Conservation (phyloP, 2,329 filamentous ascomycete species). For the Pseudogymnoascus sp. region DNA sequence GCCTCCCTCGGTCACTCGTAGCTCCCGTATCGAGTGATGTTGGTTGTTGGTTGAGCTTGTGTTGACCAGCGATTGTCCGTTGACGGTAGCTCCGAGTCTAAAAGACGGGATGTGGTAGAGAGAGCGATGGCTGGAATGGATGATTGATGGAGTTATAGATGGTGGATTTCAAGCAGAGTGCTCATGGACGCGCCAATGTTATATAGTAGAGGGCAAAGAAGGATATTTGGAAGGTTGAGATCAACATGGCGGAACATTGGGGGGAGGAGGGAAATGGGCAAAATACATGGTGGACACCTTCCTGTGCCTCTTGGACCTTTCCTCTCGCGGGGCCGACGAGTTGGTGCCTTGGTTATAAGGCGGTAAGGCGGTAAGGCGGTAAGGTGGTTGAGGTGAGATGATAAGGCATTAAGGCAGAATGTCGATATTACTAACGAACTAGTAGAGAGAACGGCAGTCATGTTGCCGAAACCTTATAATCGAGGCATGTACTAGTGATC, state of each 20-base stretch:
- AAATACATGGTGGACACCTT: slow-evolving; percentile 5
- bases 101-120: not conserved
- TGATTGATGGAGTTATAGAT: not conserved
- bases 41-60: slow-evolving; percentile 6
- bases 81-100: slow-evolving; percentile 3
- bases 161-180: not conserved
- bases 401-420: not conserved
- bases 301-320: slow-evolving; percentile 1
- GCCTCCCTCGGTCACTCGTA: not conserved
- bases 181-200: slow-evolving; percentile 3
- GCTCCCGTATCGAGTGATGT: slow-evolving; percentile 1
- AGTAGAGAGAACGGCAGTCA: not conserved
- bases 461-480: not conserved
- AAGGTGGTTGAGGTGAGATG: no score
- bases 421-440: not conserved
- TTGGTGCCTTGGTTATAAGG: not conserved
- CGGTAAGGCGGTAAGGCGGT: not conserved
- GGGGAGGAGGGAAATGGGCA: slow-evolving; percentile 1
- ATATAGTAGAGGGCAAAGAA: not conserved
- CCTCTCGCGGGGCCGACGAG: not conserved
- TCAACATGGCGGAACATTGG: slow-evolving; percentile 1
- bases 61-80: slow-evolving; percentile 4
- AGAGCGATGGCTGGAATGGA: not conserved
- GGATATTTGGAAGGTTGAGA: slow-evolving; percentile 2
- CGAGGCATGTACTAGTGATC: not conserved